These are phyloP conservation scores for Wickerhamiella nectarea DNA, from an alignment of 805 yeast genomes.

Conservation along the genomic window DNA sequence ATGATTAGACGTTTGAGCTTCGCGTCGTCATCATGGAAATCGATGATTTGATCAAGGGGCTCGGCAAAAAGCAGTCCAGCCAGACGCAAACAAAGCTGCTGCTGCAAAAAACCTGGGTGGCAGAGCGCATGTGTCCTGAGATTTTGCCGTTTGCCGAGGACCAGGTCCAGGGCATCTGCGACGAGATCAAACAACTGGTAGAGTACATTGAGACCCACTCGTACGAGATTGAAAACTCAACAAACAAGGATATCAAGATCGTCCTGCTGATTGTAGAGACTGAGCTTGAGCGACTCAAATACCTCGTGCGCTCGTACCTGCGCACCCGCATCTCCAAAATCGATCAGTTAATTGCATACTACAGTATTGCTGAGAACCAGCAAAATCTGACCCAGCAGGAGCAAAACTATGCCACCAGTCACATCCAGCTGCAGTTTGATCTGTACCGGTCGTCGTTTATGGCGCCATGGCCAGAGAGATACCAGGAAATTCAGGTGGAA, in stretches of 20 bases:
- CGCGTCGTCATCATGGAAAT: conserved; percentile 13
- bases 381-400: conserved; percentile 6
- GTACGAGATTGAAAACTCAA: conserved; percentile 47
- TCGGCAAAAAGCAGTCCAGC: conserved; percentile 6
- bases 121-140: conserved; percentile 80
- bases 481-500: conserved; percentile 65
- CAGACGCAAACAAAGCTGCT: conserved; percentile 9
- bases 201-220: conserved; percentile 68
- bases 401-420: conserved; percentile 27
- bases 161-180: conserved; percentile 44
- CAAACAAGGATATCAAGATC: conserved; percentile 6
- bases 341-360: conserved; percentile 51
- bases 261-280: conserved; percentile 68
- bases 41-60: conserved; percentile 16
- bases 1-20: not conserved
- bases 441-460: conserved; percentile 59
- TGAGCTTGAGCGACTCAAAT: conserved; percentile 78
- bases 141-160: conserved; percentile 58
- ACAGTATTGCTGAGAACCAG: conserved; percentile 33
- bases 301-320: conserved; percentile 64
- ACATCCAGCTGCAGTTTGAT: conserved; percentile 47
- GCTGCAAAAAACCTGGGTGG: conserved; percentile 57
- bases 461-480: conserved; percentile 47
- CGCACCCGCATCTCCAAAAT: conserved; percentile 61
- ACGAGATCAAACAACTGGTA: conserved; percentile 51